Base-by-base conservation (phyloP, 2,329 filamentous ascomycete species). In the Colletotrichum sp. region DNA sequence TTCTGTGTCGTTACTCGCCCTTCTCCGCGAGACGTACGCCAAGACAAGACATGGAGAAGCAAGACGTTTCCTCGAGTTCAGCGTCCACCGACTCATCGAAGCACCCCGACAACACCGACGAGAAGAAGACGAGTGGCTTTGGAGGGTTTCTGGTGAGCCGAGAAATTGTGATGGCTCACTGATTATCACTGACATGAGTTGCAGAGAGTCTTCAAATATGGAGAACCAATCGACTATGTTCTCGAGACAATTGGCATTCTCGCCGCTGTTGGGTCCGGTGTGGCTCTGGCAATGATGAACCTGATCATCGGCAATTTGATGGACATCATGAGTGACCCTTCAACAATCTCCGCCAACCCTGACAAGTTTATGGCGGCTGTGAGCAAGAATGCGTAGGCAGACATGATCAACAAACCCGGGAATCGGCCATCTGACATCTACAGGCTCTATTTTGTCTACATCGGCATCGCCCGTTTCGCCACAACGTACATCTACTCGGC, bases 401-500 rank as follows among this genome's bases (percentile, higher is more conserved):
- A 10, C 18, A 32, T 24, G 2, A 9, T 18, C 18, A 12, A 32
- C 9, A 9, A 8, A 26, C 21, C 26, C 60, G 13, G 3, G n/a
- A 28, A 7, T 24, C 24, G 7, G 9, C 36, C 24, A n/a, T 24
- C 32, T 28, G 18, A 68, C 18, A 21, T 21, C 5, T n/a, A 24
- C 16, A 80, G 79, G n/a, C 78, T 81, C 10, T 81, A 81, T 71
- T 81, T 81, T 60, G 78, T 81, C n/a, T 81, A 81, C 65, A 80
- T 81, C 10, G 80, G 79, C 34, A 77, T 81, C 18, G 80, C 63
- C 15, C 77, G 79, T 0, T 66, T 80, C 49, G 74, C 71, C 12
- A 24, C 73, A 10, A 78, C 71, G 34, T 81, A 81, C 68, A 67
- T 86, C 21, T 85, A 86, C 80, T 83, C 85, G 36, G 78, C 82